Evolutionary conservation across 1,284 basidiomycete genomes (phyloP).

Genomic region (Wallemia mellicola): DNA sequence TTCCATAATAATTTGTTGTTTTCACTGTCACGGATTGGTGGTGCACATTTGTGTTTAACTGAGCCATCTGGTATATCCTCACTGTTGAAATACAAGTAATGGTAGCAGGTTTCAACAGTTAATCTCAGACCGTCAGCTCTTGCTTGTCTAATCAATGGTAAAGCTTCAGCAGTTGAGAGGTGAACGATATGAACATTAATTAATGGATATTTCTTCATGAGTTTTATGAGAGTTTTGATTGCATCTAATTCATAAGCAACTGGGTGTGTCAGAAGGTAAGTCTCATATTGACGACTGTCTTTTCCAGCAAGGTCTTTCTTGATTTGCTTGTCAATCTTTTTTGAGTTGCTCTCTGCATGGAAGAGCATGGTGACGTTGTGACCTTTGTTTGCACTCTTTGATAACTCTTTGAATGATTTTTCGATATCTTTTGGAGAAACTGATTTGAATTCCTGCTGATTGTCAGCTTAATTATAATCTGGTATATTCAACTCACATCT

Average conservation of each 20-base stretch:
- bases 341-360: slow-evolving; percentile 34
- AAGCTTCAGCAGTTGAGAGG: slow-evolving; percentile 48
- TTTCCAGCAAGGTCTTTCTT: slow-evolving; percentile 20
- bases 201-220: slow-evolving; percentile 26
- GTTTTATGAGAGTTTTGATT: background rate
- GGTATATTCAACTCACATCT: slow-evolving; percentile 24
- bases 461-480: background rate
- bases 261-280: slow-evolving; percentile 6
- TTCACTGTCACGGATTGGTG: slow-evolving; percentile 44
- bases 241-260: slow-evolving; percentile 4
- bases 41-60: slow-evolving; percentile 74
- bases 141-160: slow-evolving; percentile 41
- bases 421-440: slow-evolving; percentile 39
- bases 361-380: slow-evolving; percentile 33
- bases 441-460: slow-evolving; percentile 51
- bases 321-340: background rate
- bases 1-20: slow-evolving; percentile 49
- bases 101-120: slow-evolving; percentile 80
- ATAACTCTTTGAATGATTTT: slow-evolving; percentile 36
- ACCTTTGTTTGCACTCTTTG: slow-evolving; percentile 20
- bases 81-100: slow-evolving; percentile 35
- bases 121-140: slow-evolving; percentile 29
- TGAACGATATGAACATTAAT: slow-evolving; percentile 76
- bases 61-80: slow-evolving; percentile 27
- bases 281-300: slow-evolving; percentile 1